A percentile compares a stretch with the other conserved stretches of the same genome.
phyloP scores from a whole-genome alignment of 495 filamentous ascomycete species.

The Aspergillus haitiensis region DNA sequence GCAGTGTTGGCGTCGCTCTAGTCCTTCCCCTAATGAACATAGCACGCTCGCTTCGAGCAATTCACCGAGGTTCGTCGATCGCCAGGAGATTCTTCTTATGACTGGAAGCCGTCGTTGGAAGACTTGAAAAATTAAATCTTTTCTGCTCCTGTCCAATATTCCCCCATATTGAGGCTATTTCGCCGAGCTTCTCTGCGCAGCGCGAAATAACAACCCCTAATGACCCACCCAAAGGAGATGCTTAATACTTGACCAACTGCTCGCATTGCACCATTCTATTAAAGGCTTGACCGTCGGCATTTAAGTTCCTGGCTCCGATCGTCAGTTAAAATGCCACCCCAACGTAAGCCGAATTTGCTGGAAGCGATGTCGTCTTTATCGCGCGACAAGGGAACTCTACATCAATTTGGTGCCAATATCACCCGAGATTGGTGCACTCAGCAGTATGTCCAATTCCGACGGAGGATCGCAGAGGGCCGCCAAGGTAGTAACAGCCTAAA shows the following conservation, averaged over 20 bases:
- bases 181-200: too few species aligned
- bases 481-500: not conserved
- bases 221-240: too few species aligned
- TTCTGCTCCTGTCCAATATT: not conserved
- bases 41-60: not conserved
- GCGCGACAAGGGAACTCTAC: conserved; percentile 13
- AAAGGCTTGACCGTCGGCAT: not conserved
- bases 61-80: conserved; percentile 9
- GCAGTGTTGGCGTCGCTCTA: not conserved
- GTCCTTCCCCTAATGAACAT: not conserved
- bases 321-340: conserved; percentile 6
- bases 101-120: not conserved
- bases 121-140: not conserved
- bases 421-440: conserved; percentile 28
- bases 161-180: not conserved
- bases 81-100: not conserved
- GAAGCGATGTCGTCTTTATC: conserved; percentile 20
- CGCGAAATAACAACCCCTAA: too few species aligned
- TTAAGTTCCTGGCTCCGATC: not conserved
- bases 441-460: conserved; percentile 20
- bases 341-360: conserved; percentile 11
- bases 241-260: too few species aligned
- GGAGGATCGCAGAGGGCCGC: not conserved
- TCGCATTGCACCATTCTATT: too few species aligned
- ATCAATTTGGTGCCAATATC: conserved; percentile 21